Evolutionary conservation across 140 eudicot genomes (phyloP), one percentile per base, ranked within the genome.

Genomic region (Erigeron philadelphicus): DNA sequence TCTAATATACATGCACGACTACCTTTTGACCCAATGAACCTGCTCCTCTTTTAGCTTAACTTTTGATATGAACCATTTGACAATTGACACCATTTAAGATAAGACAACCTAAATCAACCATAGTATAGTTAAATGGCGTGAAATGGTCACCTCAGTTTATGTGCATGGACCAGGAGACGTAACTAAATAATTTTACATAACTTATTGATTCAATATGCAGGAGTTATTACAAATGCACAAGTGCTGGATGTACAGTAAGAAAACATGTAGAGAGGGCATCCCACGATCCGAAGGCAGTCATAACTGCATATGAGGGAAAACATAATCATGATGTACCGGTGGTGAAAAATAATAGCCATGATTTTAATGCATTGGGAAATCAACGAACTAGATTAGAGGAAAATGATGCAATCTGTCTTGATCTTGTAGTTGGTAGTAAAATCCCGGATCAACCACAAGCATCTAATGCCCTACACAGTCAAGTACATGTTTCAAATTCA

Each of bases 211-310:
- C 64, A 64, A 60, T 11, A 66, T 80, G 70, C 86, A 93, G 96
- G 98, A 93, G 98, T 70, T 93, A 93, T 78, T 93, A 93, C 93
- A 93, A 93, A 76, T 93, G 98, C 80, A 93, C 98, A 68, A 74
- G 81, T 85, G 86, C 85, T 43, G 96, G 95, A 72, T 93, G 98
- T 78, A 88, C 88, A 1, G 98, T 93, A 61, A 81, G 98, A 80
- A 93, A 93, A 70, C 98, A 93, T 18, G 98, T 93, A 60, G 98
- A 93, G 70, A 84, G 98, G 68, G 98, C 98, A 73, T 89, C 98
- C n/a, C 96, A 93, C 44, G 98, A 93, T 68, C 98, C 96, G 7
- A 93, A 87, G 85, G 96, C 98, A 6, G 98, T 93, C 18, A 93
- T 93, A 79, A 93, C 98, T 9, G 89, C 98, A 7, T 93, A 93